These are phyloP conservation scores for Cladophialophora chaetospira DNA, from an alignment of 2,329 filamentous ascomycete species.

Conservation along the genomic window DNA sequence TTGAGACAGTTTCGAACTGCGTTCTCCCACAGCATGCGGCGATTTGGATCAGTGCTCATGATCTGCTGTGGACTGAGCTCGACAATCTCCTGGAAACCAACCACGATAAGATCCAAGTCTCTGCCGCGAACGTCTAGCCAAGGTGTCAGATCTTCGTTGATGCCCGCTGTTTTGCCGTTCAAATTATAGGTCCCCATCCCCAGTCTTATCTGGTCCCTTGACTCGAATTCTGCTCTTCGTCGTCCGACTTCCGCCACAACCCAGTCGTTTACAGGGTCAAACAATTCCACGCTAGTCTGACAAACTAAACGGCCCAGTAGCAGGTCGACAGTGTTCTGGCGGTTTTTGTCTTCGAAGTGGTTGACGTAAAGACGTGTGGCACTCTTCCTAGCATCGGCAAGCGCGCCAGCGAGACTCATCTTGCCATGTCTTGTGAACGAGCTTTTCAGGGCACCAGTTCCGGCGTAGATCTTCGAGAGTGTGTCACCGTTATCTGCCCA, in stretches of 20 bases:
- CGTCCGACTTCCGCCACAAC: slow-evolving; percentile 75
- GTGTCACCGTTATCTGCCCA: slow-evolving; percentile 98
- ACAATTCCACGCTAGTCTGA: slow-evolving; percentile 80
- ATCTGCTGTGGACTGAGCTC: slow-evolving; percentile 96
- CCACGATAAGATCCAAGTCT: slow-evolving; percentile 83
- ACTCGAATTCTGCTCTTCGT: slow-evolving; percentile 70
- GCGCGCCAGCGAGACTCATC: slow-evolving; percentile 88
- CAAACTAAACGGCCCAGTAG: slow-evolving; percentile 82
- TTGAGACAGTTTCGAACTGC: slow-evolving; percentile 80
- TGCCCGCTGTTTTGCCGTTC: slow-evolving; percentile 80
- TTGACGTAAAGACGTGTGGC: slow-evolving; percentile 95
- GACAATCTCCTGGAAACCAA: slow-evolving; percentile 98
- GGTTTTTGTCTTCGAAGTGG: slow-evolving; percentile 90
- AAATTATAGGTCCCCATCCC: slow-evolving; percentile 92
- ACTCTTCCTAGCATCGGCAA: slow-evolving; percentile 94
- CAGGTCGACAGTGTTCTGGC: slow-evolving; percentile 93
- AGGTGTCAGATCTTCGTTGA: slow-evolving; percentile 74
- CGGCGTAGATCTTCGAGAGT: slow-evolving; percentile 91
- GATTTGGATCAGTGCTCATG: slow-evolving; percentile 92
- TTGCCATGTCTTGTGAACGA: slow-evolving; percentile 94
- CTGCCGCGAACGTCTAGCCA: slow-evolving; percentile 72
- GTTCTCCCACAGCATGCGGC: slow-evolving; percentile 82
- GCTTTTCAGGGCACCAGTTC: slow-evolving; percentile 91
- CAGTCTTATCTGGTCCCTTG: slow-evolving; percentile 72
- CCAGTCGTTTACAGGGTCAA: slow-evolving; percentile 91